phyloP scores from a whole-genome alignment of 768 basidiomycete genomes.

The Amanita jacksonii region DNA sequence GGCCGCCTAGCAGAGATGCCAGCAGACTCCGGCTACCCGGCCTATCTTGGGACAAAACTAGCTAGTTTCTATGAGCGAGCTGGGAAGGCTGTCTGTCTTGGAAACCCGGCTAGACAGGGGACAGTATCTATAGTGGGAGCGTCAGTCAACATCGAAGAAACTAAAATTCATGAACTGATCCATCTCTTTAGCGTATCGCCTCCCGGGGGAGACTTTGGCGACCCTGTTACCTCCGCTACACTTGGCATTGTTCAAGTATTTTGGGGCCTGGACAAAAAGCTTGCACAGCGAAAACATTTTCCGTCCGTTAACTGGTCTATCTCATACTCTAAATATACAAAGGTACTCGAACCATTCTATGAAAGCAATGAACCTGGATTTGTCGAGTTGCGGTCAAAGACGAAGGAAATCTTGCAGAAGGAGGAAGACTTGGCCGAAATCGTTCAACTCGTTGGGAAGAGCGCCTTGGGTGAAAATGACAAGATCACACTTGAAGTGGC shows the following conservation, averaged over 20 bases:
- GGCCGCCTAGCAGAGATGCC: constrained; percentile 99
- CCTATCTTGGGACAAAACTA: constrained; percentile 90
- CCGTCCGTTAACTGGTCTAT: constrained; percentile 99
- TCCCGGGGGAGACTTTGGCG: constrained; percentile 98
- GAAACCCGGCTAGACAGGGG: constrained; percentile 79
- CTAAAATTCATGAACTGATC: constrained; percentile 6
- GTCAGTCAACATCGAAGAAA: constrained; percentile 39
- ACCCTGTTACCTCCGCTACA: constrained; percentile 96
- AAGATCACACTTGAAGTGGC: constrained; percentile 98
- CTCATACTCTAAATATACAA: constrained; percentile 99
- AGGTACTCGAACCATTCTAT: constrained; percentile 88
- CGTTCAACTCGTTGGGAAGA: constrained; percentile 98
- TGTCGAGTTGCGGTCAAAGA: constrained; percentile 81
- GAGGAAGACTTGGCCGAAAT: constrained; percentile 98
- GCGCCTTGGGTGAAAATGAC: constrained; percentile 91
- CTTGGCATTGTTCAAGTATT: constrained; percentile 99
- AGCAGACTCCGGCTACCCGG: constrained; percentile 98
- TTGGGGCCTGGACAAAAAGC: constrained; percentile 99
- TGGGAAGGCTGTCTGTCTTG: constrained; percentile 89
- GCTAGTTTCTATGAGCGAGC: constrained; percentile 99
- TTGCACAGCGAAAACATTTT: constrained; percentile 98
- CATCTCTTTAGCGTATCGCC: constrained; percentile 75
- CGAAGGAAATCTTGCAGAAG: constrained; percentile 97
- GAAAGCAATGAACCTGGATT: constrained; percentile 90
- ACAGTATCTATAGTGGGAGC: constrained; percentile 99